Conservation (phyloP, 306 rosid species). For the Purshia tridentata region DNA sequence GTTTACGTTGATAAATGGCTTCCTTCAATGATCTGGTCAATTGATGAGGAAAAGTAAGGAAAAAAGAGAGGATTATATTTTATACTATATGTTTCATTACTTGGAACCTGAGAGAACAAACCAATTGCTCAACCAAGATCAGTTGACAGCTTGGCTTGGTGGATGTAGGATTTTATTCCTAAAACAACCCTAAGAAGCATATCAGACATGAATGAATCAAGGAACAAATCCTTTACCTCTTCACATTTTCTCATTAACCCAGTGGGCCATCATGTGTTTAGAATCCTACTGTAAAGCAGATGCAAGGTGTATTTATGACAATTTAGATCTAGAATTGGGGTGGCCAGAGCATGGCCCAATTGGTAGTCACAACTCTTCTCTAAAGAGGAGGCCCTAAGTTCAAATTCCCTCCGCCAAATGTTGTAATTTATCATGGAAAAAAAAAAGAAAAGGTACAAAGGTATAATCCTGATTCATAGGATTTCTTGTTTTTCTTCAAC, state of each 20-base stretch:
- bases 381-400: background rate
- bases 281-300: background rate
- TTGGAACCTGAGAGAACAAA: background rate
- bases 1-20: background rate
- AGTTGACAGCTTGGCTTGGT: background rate
- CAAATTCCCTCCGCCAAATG: background rate
- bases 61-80: background rate
- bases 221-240: background rate
- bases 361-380: too few species aligned
- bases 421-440: background rate
- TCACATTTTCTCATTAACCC: background rate
- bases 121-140: background rate
- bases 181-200: background rate
- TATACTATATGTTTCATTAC: background rate
- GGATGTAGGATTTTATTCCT: background rate
- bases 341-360: too few species aligned
- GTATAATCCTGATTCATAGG: slow-evolving; percentile 9
- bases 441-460: background rate
- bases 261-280: background rate
- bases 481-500: background rate
- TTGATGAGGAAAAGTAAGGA: background rate
- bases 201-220: background rate
- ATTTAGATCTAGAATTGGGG: background rate
- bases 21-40: background rate
- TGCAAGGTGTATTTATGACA: background rate